Base-by-base conservation (phyloP, 2,329 filamentous ascomycete genomes). In the Fusarium sp. region DNA sequence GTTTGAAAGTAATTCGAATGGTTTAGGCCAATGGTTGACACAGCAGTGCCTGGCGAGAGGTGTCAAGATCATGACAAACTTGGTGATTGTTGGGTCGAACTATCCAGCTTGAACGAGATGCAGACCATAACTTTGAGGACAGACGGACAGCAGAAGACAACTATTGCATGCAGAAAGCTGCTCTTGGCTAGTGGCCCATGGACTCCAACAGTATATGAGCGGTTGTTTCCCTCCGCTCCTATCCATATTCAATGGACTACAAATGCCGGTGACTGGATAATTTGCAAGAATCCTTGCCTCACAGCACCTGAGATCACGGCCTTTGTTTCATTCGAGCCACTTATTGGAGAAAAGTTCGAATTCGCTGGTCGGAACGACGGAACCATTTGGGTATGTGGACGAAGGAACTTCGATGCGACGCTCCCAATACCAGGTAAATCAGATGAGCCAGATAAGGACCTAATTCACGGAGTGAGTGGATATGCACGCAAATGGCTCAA, bases 51-150 rank as follows among this genome's bases (percentile, higher is more conserved):
- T 49, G 7, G 1, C 10, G 4, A 49, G 4, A 23, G 27, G 4
- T 2, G 29, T 49, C 21, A 9, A 49, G 6, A 31, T 49, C 0
- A 23, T 49, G 27, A 23, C 29, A 18, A 33, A 49, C 29, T 49
- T 21, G 10, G 46, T 33, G 29, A 4, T 23, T 3, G 0, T 33
- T 4, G 7, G 0, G 15, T 23, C 4, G 0, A 3, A 5, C 4
- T 49, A 4, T 49, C 46, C 1, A 23, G 7, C 15, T 33, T 7
- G 1, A 23, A 23, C 12, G 4, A 18, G 4, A 4, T 49, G 4
- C 21, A 23, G 7, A 3, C 45, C 10, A 23, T 49, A 23, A 10
- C 15, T 0, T 10, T 33, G 27, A 23, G 4, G 10, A 16, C 4
- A 4, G 3, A 4, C 8, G 7, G 15, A 12, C 10, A 33, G 15